Conservation (phyloP, 169 alveolate species). For the Plasmodium inui region DNA sequence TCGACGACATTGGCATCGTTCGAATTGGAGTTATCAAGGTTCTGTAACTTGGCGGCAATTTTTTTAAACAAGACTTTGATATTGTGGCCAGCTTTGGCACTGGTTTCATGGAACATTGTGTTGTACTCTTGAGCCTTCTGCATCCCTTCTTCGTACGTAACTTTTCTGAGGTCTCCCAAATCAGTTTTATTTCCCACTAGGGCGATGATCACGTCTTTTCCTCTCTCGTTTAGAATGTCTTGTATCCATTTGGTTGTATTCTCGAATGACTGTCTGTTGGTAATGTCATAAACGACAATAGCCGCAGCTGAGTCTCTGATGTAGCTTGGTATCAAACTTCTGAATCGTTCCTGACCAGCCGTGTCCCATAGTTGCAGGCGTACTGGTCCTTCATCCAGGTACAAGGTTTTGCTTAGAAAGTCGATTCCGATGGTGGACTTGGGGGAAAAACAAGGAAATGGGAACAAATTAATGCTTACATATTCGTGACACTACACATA, state of each 20-base stretch:
- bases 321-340: constrained; percentile 96
- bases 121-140: constrained; percentile 93
- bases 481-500: neutral
- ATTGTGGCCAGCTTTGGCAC: constrained; percentile 98
- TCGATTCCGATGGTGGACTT: constrained; percentile 97
- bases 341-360: constrained; percentile 98
- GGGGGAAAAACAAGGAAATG: neutral
- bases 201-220: constrained; percentile 95
- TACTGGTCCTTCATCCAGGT: constrained; percentile 95
- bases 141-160: constrained; percentile 95
- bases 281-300: constrained; percentile 95
- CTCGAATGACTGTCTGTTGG: constrained; percentile 93
- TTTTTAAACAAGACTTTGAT: constrained; percentile 91
- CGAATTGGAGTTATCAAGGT: constrained; percentile 51
- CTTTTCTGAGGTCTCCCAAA: constrained; percentile 93
- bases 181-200: constrained; percentile 98
- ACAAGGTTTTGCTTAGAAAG: constrained; percentile 95
- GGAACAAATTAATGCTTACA: constrained; percentile 12
- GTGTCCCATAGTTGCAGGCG: constrained; percentile 99
- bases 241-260: constrained; percentile 96
- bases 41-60: constrained; percentile 87
- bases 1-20: constrained; percentile 73
- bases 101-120: constrained; percentile 95
- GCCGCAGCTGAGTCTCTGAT: constrained; percentile 98
- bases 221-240: constrained; percentile 96